Conservation (phyloP, 179 eudicot species). For the Silene coronaria region DNA sequence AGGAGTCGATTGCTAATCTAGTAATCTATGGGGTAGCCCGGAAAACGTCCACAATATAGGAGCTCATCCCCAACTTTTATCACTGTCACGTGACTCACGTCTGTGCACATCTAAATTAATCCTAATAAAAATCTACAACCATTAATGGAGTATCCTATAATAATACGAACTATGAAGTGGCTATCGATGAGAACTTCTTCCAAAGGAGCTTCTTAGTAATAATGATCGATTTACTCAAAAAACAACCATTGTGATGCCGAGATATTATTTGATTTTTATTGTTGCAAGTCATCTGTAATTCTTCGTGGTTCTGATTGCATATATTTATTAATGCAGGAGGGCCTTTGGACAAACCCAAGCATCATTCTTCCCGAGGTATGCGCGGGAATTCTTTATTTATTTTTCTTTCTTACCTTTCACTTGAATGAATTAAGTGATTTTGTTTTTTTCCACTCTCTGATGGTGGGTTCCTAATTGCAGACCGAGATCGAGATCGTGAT, state of each 20-base stretch:
- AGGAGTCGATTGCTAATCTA: no score
- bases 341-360: slow-evolving; percentile 55
- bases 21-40: no score
- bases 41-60: no score
- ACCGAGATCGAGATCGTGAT: slow-evolving; percentile 56
- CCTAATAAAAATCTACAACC: no score
- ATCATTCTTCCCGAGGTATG: slow-evolving; percentile 80
- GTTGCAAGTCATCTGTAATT: background rate
- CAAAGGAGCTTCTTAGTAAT: background rate
- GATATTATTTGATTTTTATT: background rate
- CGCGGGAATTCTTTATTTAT: background rate
- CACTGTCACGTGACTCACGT: no score
- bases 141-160: no score
- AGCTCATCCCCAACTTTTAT: no score
- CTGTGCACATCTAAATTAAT: no score
- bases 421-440: background rate
- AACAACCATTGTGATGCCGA: background rate
- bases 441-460: background rate
- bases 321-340: slow-evolving; percentile 42
- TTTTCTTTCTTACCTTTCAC: background rate
- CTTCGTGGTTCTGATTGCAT: slow-evolving; percentile 1
- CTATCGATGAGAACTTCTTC: background rate
- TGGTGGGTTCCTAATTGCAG: slow-evolving; percentile 29
- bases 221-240: background rate
- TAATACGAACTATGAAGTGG: background rate